phyloP scores from a whole-genome alignment of 345 rosid species.

The Punica granatum region DNA sequence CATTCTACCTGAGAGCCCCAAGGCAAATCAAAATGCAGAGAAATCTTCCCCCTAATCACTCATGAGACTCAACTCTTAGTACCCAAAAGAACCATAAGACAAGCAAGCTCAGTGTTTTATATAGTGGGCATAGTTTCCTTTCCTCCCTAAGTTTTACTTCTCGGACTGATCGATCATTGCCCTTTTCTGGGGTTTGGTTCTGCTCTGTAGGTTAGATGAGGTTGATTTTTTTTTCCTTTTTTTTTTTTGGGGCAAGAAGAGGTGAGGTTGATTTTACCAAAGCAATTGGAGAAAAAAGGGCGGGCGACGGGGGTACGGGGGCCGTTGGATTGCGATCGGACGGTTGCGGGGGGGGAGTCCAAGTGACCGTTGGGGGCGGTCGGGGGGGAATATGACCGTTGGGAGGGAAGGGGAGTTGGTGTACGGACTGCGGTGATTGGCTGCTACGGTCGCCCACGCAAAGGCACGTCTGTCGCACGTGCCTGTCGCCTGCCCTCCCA shows the following conservation, averaged over 20 bases:
- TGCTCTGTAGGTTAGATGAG: not conserved
- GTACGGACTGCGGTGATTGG: conserved; percentile 29
- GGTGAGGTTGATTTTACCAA: not conserved
- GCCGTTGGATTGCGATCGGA: conserved; percentile 62
- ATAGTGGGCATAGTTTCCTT: conserved; percentile 9
- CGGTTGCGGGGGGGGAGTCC: conserved; percentile 28
- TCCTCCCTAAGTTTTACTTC: not conserved
- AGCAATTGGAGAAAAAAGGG: conserved; percentile 1
- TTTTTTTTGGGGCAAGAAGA: no score
- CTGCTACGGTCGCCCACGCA: not conserved
- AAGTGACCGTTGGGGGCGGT: conserved; percentile 85
- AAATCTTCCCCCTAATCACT: conserved; percentile 1
- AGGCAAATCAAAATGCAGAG: conserved; percentile 16
- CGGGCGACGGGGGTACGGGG: not conserved
- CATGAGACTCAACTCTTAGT: conserved; percentile 14
- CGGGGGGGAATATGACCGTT: conserved; percentile 99
- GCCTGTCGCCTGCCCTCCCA: conserved; percentile 24
- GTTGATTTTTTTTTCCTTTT: no score
- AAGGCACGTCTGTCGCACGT: conserved; percentile 41
- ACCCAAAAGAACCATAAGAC: conserved; percentile 42
- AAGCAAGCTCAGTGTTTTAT: conserved; percentile 23
- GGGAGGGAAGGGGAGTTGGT: conserved; percentile 30
- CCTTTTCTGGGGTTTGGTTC: conserved; percentile 2
- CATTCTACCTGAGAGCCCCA: conserved; percentile 1
- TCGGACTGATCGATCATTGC: not conserved